Evolutionary conservation across 1,284 basidiomycete species (phyloP).

Genomic region (Lignosus rhinocerotis): DNA sequence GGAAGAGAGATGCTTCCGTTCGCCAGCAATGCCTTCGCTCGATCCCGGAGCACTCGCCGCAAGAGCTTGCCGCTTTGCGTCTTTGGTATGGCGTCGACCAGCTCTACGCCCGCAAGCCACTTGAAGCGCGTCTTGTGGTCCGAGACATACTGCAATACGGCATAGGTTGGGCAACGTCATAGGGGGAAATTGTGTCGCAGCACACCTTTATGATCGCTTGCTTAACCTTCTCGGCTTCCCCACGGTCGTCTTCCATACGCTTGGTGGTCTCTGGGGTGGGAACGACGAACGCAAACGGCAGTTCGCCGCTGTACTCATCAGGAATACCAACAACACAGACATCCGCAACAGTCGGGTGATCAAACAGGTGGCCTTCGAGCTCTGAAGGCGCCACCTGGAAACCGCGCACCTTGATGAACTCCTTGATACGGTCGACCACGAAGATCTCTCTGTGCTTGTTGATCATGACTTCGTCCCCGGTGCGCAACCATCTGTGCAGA

Average conservation of each 20-base stretch:
- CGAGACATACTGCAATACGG: not conserved
- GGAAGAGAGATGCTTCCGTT: no score
- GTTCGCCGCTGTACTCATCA: constrained; percentile 79
- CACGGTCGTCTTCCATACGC: not conserved
- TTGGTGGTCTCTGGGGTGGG: constrained; percentile 43
- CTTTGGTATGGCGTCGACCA: constrained; percentile 1
- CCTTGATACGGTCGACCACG: constrained; percentile 48
- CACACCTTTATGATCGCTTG: not conserved
- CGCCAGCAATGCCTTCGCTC: constrained; percentile 22
- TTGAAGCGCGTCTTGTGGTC: constrained; percentile 3
- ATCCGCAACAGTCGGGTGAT: constrained; percentile 70
- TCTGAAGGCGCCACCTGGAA: constrained; percentile 41
- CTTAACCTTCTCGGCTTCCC: not conserved
- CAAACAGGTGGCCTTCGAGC: constrained; percentile 62
- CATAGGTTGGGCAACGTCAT: constrained; percentile 24
- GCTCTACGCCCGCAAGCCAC: not conserved
- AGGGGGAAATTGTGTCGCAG: no score
- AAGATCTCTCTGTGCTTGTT: constrained; percentile 42
- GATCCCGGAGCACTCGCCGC: constrained; percentile 1
- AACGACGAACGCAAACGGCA: constrained; percentile 76
- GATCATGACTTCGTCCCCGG: constrained; percentile 45
- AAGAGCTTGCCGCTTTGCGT: not conserved
- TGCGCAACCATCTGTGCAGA: constrained; percentile 42
- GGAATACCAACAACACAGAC: constrained; percentile 74
- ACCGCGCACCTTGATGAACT: constrained; percentile 20